These are phyloP conservation scores for Zanthoxylum bungeanum DNA, from an alignment of 345 rosid species.

Conservation along the genomic window DNA sequence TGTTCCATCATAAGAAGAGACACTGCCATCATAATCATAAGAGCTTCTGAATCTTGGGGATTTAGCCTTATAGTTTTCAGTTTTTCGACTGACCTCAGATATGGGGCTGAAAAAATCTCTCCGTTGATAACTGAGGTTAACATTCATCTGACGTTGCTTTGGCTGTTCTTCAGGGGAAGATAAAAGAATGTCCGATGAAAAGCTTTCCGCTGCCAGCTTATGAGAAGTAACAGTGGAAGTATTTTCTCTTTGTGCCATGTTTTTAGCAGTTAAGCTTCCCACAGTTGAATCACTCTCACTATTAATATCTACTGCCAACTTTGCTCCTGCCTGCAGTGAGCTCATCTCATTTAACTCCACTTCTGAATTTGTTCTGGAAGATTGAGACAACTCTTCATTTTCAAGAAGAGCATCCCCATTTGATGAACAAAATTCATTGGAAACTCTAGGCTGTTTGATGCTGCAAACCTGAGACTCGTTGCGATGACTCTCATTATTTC, in stretches of 20 bases:
- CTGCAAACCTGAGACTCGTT: slow-evolving; percentile 10
- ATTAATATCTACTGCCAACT: slow-evolving; percentile 17
- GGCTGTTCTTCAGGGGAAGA: slow-evolving; percentile 24
- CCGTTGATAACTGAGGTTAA: slow-evolving; percentile 5
- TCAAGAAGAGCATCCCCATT: slow-evolving; percentile 15
- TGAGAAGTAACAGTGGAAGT: slow-evolving; percentile 11
- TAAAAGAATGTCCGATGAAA: slow-evolving; percentile 11
- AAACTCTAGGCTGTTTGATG: slow-evolving; percentile 18
- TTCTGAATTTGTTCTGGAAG: slow-evolving; percentile 16
- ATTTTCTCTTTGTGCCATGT: slow-evolving; percentile 7
- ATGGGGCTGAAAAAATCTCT: slow-evolving; percentile 33
- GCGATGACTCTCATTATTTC: slow-evolving; percentile 19
- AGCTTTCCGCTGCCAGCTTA: slow-evolving; percentile 18
- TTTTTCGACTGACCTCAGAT: slow-evolving; percentile 41
- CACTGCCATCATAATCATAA: slow-evolving; percentile 64
- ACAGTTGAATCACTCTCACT: slow-evolving; percentile 4
- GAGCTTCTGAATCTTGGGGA: slow-evolving; percentile 47
- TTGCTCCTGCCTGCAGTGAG: slow-evolving; percentile 17
- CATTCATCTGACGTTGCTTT: slow-evolving; percentile 21
- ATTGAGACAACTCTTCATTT: slow-evolving; percentile 23
- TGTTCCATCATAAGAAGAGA: slow-evolving; percentile 65
- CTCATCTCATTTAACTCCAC: slow-evolving; percentile 20
- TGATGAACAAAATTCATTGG: slow-evolving; percentile 12
- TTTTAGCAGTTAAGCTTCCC: slow-evolving; percentile 6
- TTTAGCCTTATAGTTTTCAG: slow-evolving; percentile 25